Base-by-base conservation (phyloP, 768 basidiomycete species). In the Psilocybe azurescens region DNA sequence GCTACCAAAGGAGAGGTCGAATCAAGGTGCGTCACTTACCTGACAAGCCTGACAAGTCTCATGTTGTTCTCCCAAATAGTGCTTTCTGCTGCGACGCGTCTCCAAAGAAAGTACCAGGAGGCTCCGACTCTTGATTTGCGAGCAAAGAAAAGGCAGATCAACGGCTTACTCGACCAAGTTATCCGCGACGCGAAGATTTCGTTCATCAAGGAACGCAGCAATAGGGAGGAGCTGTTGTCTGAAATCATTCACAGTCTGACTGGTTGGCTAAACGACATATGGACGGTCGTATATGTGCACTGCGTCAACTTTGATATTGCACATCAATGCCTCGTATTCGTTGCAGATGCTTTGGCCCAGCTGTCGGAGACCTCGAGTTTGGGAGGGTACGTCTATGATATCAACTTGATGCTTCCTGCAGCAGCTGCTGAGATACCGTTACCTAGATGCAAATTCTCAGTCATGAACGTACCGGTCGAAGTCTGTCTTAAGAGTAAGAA, bases 241-340 rank as follows among this genome's bases (percentile, higher is more conserved):
- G 88, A 90, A 69, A 79, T 83, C 6, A 73, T 89, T 8, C 80
- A 85, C 51, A 86, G 78, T 65, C 70, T 90, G 24, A 73, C 81
- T 0, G 67, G 68, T n/a, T 90, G 88, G 88, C 67, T 90, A 52
- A 84, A 78, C 68, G 82, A 86, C 63, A 83, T 90, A 38, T 91
- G 89, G 89, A 77, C 70, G 56, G 77, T 81, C 33, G 83, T 83
- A 8, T 89, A 83, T 64, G 88, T 90, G 63, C 81, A 86, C 64
- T 75, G 80, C 16, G 78, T 81, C 33, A 72, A 85, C 64, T 90
- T 83, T 63, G 59, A 64, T 1, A 66, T 76, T 24, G 89, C 85
- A 0, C 89, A 91, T 65, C 65, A 71, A 1, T 88, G 86, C 65
- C 79, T 91, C 2, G 64, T 88, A 28, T 86, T 83, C 60, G 75